These are phyloP conservation scores for Hyaloscypha finlandica DNA, from an alignment of 495 filamentous ascomycete genomes.

Conservation along the genomic window DNA sequence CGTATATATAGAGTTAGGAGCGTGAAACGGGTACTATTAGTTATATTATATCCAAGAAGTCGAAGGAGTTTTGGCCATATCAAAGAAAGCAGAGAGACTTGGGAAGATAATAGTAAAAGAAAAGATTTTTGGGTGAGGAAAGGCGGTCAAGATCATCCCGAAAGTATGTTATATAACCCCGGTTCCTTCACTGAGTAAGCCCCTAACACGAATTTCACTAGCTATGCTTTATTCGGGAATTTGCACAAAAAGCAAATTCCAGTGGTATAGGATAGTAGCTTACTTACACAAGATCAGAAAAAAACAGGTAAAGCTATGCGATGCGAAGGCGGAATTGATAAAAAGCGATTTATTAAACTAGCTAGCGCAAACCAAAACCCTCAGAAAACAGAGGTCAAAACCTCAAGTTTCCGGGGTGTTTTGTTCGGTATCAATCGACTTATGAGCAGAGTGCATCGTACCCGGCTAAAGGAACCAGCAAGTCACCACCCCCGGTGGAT, in stretches of 20 bases:
- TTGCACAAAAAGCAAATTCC: not conserved
- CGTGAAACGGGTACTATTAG: not conserved
- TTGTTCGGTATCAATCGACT: too few species aligned
- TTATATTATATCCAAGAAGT: not conserved
- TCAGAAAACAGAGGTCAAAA: too few species aligned
- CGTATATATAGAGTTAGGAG: not conserved
- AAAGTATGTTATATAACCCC: not conserved
- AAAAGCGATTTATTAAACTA: not conserved
- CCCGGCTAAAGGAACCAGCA: too few species aligned
- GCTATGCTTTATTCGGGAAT: not conserved
- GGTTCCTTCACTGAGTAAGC: not conserved
- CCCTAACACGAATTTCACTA: not conserved
- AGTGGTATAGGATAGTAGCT: not conserved
- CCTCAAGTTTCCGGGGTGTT: too few species aligned
- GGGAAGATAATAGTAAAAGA: not conserved
- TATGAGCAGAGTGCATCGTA: too few species aligned
- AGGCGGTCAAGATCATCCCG: not conserved
- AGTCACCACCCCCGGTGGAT: too few species aligned
- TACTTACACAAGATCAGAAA: not conserved
- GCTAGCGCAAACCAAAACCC: constrained; percentile 2
- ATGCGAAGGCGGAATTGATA: not conserved
- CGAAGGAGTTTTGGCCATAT: not conserved
- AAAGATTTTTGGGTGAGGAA: not conserved
- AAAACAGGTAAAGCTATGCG: not conserved
- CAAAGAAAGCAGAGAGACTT: not conserved